A percentile compares a stretch with the other conserved stretches of the same genome.
phyloP scores from a whole-genome alignment of 257 asterid genomes.

The Solanum boliviense region DNA sequence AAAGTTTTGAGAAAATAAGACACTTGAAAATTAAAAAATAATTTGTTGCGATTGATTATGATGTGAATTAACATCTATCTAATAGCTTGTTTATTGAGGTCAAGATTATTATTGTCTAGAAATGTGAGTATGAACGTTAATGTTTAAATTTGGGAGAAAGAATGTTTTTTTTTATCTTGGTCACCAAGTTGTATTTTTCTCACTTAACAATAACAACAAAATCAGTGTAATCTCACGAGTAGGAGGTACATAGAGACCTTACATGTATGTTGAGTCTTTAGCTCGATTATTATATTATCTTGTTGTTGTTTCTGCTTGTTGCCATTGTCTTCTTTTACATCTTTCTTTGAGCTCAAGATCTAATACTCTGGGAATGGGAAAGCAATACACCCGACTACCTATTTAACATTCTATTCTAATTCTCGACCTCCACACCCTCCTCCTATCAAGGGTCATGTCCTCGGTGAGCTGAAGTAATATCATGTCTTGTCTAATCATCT shows the following conservation, averaged over 20 bases:
- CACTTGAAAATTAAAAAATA: no score
- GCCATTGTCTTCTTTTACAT: no score
- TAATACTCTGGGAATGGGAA: background rate
- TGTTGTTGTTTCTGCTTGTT: no score
- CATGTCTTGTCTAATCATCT: background rate
- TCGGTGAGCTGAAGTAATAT: background rate
- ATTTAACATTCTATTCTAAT: no score
- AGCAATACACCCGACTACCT: background rate
- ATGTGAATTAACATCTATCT: background rate
- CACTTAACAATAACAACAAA: background rate
- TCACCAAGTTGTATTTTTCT: background rate
- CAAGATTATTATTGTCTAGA: background rate
- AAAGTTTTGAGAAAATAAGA: background rate
- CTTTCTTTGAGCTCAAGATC: no score
- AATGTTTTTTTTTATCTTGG: background rate
- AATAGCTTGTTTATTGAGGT: background rate
- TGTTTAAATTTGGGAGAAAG: background rate
- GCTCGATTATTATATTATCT: background rate
- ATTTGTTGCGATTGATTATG: no score
- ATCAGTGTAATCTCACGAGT: background rate
- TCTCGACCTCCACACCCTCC: background rate
- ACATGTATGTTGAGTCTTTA: no score
- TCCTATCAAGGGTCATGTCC: background rate
- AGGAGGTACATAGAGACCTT: no score
- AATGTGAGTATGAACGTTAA: no score